Base-by-base conservation (phyloP, 768 basidiomycete species). In the Tylopilus sp. region DNA sequence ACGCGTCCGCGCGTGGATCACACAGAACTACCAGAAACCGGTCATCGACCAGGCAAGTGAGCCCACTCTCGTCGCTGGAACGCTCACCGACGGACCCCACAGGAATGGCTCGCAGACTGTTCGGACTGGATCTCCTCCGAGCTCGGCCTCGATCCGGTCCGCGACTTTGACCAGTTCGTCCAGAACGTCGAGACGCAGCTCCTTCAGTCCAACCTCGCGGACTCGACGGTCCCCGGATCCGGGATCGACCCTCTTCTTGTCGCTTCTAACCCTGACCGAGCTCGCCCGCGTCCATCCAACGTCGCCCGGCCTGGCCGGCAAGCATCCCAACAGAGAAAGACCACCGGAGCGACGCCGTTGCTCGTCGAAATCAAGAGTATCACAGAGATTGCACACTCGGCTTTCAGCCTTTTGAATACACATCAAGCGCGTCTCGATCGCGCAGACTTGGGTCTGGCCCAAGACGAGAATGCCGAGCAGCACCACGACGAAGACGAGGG, bases 301-400 rank as follows among this genome's bases (percentile, higher is more conserved):
- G 37, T 16, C 16, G 52, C 31, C n/a, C 59, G 54, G 4, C 40
- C 48, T 4, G 45, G n/a, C 11, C 58, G 38, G 8, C 46, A 16
- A 30, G 48, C 48, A 1, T 43, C 48, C 14, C 65, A 46, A 16
- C 60, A 52, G 49, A 64, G 41, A 50, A 45, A 40, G 45, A 55
- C 74, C 14, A 61, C 62, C 2, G 76, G 77, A 7, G 56, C 73
- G 7, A 56, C 45, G 21, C 82, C 86, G 1, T 70, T 89, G 29
- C 81, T 92, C 33, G 86, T 94, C 11, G 87, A 97, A 62, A 79
- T 97, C 25, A 70, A 74, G 17, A 76, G 80, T 14, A 79, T 96
- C n/a, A 89, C 83, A 17, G 95, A 98, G 51, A 85, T 97, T 21
- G 90, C 86, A 0, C 73, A 80, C 40, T 92, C 92, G 58, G 95